Conservation (phyloP, 495 filamentous ascomycete genomes). For the Ramalina peruviana region DNA sequence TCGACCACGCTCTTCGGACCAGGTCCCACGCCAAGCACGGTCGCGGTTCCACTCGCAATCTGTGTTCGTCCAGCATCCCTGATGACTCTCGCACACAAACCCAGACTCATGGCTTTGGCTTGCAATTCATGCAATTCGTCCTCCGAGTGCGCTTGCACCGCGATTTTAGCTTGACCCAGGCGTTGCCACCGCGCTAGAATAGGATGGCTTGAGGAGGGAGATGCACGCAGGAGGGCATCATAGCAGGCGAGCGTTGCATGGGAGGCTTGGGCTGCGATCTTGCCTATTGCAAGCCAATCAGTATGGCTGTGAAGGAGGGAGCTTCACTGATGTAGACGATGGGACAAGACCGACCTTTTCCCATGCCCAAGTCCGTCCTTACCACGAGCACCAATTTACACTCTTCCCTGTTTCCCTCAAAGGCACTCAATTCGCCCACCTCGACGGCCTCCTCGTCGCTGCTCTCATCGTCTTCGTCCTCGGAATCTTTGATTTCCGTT, state of each 20-base stretch:
- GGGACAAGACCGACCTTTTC: conserved; percentile 54
- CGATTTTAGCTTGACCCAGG: conserved; percentile 80
- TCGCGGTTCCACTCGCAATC: conserved; percentile 83
- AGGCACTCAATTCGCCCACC: conserved; percentile 30
- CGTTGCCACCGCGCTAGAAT: conserved; percentile 78
- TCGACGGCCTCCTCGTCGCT: conserved; percentile 19
- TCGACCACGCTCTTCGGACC: conserved; percentile 81
- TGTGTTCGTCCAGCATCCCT: conserved; percentile 94
- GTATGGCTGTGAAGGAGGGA: background rate
- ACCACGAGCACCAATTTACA: conserved; percentile 92
- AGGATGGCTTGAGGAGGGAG: conserved; percentile 37
- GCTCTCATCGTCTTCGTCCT: conserved; percentile 1
- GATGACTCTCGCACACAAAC: conserved; percentile 76
- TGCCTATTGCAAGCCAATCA: conserved; percentile 43
- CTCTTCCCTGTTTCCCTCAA: conserved; percentile 50
- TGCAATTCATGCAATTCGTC: conserved; percentile 58
- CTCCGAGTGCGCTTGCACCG: conserved; percentile 67
- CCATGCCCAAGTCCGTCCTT: conserved; percentile 89
- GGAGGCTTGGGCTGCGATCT: conserved; percentile 93
- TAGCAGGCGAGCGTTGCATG: conserved; percentile 96
- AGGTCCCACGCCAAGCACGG: conserved; percentile 78
- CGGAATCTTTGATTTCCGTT: conserved; percentile 6
- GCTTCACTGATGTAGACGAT: background rate
- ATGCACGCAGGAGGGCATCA: conserved; percentile 54
- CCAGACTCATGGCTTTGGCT: conserved; percentile 54